Base-by-base conservation (phyloP, 1,284 basidiomycete species). In the Cutaneotrichosporon sp. region DNA sequence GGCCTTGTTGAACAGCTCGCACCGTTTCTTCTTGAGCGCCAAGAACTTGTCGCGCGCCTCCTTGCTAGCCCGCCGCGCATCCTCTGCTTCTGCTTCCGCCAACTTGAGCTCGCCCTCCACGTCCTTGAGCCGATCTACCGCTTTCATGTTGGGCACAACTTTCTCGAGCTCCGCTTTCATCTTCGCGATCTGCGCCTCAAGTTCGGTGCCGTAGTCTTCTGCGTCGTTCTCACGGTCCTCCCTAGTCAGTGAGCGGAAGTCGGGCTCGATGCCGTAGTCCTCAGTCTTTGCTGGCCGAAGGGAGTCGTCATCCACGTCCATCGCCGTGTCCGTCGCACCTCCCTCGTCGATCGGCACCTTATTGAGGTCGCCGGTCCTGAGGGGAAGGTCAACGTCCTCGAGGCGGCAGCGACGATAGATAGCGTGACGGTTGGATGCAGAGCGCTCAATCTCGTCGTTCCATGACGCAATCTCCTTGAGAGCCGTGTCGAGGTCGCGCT, bases 111-210 rank as follows among this genome's bases (percentile, higher is more conserved):
- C 78, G 24, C 69, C 77, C 72, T 98, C 90, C 1, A 97, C 92
- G 61, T 97, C 92, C 52, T 89, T 89, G n/a, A 98, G 79, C 83
- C 85, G 80, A 57, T 97, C 91, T 59, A 93, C 87, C 0, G 93
- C 92, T 72, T 97, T 97, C 82, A 97, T 82, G 73, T 97, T 97
- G 14, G 96, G 94, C 4, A 90, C 88, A 84, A 97, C 88, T 49
- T 84, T 83, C 66, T 97, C 93, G 50, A 98, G 90, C 58, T 98
- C 93, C 5, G 80, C 76, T 54, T 79, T 83, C 41, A 92, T 76
- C 63, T 85, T 86, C 9, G 80, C 66, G 42, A 97, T 85, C 37
- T 82, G 79, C n/a, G 82, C 79, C 60, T 96, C 90, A 33, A 93
- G 81, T 61, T 88, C 83, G 16, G 85, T 80, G 10, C 85, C 80